Percentiles rank a stretch among this genome's conserved stretches.
phyloP scores from a whole-genome alignment of 371 early-diverging fungal species.

The Mucor lusitanicus region DNA sequence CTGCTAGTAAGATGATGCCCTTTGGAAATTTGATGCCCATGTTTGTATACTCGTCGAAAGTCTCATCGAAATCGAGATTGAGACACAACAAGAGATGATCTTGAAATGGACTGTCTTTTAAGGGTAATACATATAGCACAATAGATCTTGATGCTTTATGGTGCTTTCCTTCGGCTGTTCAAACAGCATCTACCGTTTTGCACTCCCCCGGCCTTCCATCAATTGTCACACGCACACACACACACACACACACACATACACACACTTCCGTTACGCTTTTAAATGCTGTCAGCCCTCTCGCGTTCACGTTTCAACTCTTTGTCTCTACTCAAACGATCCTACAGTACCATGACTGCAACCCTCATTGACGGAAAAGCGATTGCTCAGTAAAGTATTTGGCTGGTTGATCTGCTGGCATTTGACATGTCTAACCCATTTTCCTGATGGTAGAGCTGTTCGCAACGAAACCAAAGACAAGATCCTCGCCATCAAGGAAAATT shows the following conservation, averaged over 20 bases:
- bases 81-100: neutral
- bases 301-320: conserved; percentile 12
- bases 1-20: neutral
- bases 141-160: neutral
- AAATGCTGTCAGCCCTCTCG: conserved; percentile 16
- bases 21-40: neutral
- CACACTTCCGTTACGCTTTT: neutral
- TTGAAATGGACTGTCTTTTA: neutral
- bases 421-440: neutral
- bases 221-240: neutral
- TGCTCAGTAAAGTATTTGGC: conserved; percentile 32
- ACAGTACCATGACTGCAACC: conserved; percentile 40
- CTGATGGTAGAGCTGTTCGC: conserved; percentile 56
- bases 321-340: conserved; percentile 11
- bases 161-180: neutral
- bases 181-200: neutral
- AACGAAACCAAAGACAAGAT: conserved; percentile 63
- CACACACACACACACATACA: neutral
- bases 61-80: neutral
- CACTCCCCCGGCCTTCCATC: neutral
- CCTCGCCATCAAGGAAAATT: conserved; percentile 53
- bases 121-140: neutral
- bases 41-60: neutral
- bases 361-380: conserved; percentile 74
- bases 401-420: neutral